Percentiles rank a stretch among this genome's conserved stretches.
Conservation (phyloP, 2,329 filamentous ascomycete genomes). For the Calonectria pseudoturangicola region DNA sequence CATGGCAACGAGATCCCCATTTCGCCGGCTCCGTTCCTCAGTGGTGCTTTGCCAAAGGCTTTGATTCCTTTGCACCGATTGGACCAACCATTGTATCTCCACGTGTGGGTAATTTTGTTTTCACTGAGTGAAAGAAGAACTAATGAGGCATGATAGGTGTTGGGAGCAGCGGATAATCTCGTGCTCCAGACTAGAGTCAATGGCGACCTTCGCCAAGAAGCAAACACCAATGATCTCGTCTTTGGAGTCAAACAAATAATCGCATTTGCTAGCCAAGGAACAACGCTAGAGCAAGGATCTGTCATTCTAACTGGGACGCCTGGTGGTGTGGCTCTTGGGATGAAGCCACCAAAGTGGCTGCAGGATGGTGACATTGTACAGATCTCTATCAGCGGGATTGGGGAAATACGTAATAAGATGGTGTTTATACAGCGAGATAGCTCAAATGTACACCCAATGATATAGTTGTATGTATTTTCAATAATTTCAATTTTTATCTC, state of each 20-base stretch:
- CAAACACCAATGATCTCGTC: neutral
- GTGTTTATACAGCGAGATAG: neutral
- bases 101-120: neutral
- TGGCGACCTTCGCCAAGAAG: slow-evolving; percentile 2
- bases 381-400: neutral
- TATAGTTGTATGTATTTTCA: no score
- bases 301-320: slow-evolving; percentile 3
- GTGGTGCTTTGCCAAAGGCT: slow-evolving; percentile 14
- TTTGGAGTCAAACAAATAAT: slow-evolving; percentile 4
- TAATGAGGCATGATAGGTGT: neutral
- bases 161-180: neutral
- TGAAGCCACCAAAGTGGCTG: neutral
- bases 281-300: slow-evolving; percentile 1
- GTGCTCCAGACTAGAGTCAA: slow-evolving; percentile 10
- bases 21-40: slow-evolving; percentile 15
- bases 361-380: neutral
- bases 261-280: slow-evolving; percentile 4
- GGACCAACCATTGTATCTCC: neutral
- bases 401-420: neutral
- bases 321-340: slow-evolving; percentile 4
- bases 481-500: no score
- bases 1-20: slow-evolving; percentile 4
- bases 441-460: no score
- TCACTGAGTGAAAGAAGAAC: fast-evolving
- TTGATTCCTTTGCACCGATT: slow-evolving; percentile 2